These are phyloP conservation scores for Wickerhamiella dianesei DNA, from an alignment of 805 yeast species.

Conservation along the genomic window DNA sequence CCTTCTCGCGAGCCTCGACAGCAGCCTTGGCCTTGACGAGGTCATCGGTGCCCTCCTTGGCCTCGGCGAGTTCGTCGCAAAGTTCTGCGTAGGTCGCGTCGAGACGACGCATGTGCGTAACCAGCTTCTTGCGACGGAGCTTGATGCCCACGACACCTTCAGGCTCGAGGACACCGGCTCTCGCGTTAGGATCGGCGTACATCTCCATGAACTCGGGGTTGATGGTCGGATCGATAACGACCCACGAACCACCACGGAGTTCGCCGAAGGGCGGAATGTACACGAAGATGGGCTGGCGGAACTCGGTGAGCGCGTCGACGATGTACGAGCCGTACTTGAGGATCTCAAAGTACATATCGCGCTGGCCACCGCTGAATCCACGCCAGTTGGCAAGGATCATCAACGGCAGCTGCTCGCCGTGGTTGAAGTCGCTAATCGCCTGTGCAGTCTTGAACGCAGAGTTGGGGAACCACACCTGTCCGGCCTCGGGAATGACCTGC, in stretches of 20 bases:
- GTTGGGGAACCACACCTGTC: constrained; percentile 99
- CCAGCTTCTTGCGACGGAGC: constrained; percentile 83
- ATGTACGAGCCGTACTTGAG: constrained; percentile 93
- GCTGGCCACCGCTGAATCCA: constrained; percentile 99
- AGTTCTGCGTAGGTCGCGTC: constrained; percentile 59
- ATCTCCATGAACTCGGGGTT: constrained; percentile 97
- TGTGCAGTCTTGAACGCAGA: constrained; percentile 98
- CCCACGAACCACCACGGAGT: constrained; percentile 99
- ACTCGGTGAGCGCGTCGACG: constrained; percentile 92
- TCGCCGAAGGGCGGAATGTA: constrained; percentile 98
- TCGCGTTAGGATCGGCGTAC: constrained; percentile 91
- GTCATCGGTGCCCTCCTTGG: constrained; percentile 46
- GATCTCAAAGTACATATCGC: constrained; percentile 98
- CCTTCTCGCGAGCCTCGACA: constrained; percentile 65
- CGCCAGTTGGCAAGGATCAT: constrained; percentile 99
- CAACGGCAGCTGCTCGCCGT: constrained; percentile 95
- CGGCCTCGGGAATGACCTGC: constrained; percentile 80
- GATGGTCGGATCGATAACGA: constrained; percentile 96
- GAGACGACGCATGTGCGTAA: constrained; percentile 82
- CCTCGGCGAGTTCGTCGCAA: constrained; percentile 40
- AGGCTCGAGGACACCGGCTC: constrained; percentile 98
- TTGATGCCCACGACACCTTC: constrained; percentile 99
- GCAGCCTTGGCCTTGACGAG: constrained; percentile 50
- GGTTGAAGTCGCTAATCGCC: constrained; percentile 92
- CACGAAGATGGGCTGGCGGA: constrained; percentile 91